Base-by-base conservation (phyloP, 2,329 filamentous ascomycete species). In the Huntiella abstrusa region DNA sequence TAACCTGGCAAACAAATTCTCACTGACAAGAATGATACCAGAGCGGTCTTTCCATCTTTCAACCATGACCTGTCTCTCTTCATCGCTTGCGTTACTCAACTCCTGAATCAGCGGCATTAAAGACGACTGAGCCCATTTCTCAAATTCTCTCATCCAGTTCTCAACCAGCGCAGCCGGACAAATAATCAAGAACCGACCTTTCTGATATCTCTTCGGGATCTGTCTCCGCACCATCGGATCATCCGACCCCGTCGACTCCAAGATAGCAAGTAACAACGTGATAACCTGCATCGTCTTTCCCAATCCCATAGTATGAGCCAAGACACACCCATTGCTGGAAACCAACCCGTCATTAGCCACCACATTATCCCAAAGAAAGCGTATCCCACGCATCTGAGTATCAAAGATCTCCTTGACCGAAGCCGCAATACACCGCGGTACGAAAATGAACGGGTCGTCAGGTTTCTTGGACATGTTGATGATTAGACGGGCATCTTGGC, bases 221-320 rank as follows among this genome's bases (percentile, higher is more conserved):
- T 92, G 84, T 0, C 64, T 63, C 3, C 60, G 61, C 4, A 88
- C 62, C 0, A 64, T 58, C 1, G 62, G 59, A 46, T 86, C 71
- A 0, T 58, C 28, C 0, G 81, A 87, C 15, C 58, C 57, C 3
- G 75, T 68, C 3, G 83, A 74, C 53, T 83, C 71, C 4, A 76
- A 68, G 51, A 94, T 72, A 0, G 83, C 77, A 12, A 82, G 70
- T 4, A 95, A 69, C n/a, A 94, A 64, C 1, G 84, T 82, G 49
- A 94, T 84, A 4, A 85, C 74, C 62, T 94, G 86, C 78, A 93
- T 85, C 0, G 86, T 92, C 63, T 94, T 95, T 12, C 86, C 86
- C 2, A 94, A 63, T 1, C 87, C 87, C 86, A 94, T 94, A 0
- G 83, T 84, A 58, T 94, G 86, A 4, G 86, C 82, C 15, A 94